A percentile compares a stretch with the other conserved stretches of the same genome.
phyloP scores from a whole-genome alignment of 345 rosid species.

The Eucalyptus cloeziana region DNA sequence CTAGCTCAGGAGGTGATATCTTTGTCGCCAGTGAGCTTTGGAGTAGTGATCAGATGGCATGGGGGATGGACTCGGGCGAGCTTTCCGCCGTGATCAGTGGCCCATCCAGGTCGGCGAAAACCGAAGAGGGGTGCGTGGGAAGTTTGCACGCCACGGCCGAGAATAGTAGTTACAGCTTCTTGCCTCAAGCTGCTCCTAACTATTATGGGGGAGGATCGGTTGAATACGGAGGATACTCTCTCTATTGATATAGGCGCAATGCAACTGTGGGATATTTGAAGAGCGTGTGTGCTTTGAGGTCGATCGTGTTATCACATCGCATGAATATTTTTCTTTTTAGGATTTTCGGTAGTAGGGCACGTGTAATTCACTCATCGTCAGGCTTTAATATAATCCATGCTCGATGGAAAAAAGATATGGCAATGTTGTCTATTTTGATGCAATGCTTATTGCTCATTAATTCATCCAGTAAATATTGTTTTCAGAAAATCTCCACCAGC shows the following conservation, averaged over 20 bases:
- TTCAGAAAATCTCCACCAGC: background rate
- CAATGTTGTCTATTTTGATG: background rate
- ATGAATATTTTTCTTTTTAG: background rate
- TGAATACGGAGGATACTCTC: background rate
- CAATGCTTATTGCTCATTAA: background rate
- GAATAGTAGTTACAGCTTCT: background rate
- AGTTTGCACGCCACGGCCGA: background rate
- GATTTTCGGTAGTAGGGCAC: background rate
- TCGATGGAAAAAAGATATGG: background rate
- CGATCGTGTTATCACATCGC: background rate
- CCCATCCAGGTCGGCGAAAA: conserved; percentile 6
- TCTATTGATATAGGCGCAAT: background rate
- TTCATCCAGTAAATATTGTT: background rate
- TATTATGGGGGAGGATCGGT: conserved; percentile 1
- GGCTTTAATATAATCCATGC: background rate
- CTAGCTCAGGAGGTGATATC: background rate
- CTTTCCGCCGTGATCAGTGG: conserved; percentile 38
- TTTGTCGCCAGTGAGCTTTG: background rate
- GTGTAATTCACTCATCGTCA: background rate
- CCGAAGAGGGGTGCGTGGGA: background rate
- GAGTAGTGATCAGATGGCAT: background rate
- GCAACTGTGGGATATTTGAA: background rate
- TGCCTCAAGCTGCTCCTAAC: background rate
- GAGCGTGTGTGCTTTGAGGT: background rate
- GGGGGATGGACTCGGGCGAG: conserved; percentile 42